Conservation (phyloP, 2,329 filamentous ascomycete species). For the Clonostachys chloroleuca region DNA sequence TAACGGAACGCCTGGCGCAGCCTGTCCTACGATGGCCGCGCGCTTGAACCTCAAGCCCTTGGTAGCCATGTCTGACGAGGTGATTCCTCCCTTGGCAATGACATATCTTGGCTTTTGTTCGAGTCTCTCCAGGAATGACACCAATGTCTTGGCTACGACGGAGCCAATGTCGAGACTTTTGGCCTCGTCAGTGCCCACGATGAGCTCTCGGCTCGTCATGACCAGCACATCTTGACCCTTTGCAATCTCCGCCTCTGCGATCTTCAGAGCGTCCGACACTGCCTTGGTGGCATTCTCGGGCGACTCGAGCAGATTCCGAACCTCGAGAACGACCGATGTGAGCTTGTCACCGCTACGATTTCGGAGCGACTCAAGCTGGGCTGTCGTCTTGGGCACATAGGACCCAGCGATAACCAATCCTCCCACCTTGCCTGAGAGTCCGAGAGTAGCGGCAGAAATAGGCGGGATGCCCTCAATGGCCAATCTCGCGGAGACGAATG, state of each 20-base stretch:
- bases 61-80: conserved; percentile 52
- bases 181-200: conserved; percentile 37
- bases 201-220: conserved; percentile 53
- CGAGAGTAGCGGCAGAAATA: conserved; percentile 37
- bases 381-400: conserved; percentile 56
- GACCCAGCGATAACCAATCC: conserved; percentile 52
- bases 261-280: conserved; percentile 18
- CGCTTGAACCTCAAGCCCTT: conserved; percentile 49
- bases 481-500: conserved; percentile 40
- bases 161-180: conserved; percentile 50
- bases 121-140: conserved; percentile 40
- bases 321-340: conserved; percentile 39
- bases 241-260: conserved; percentile 30
- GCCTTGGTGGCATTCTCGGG: conserved; percentile 18
- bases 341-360: conserved; percentile 30
- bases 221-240: conserved; percentile 47
- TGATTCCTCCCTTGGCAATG: conserved; percentile 57
- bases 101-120: conserved; percentile 47
- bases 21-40: conserved; percentile 51
- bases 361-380: conserved; percentile 40
- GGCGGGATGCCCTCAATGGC: conserved; percentile 47
- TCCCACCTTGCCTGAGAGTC: conserved; percentile 25
- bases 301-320: conserved; percentile 38
- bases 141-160: conserved; percentile 43
- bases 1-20: conserved; percentile 51